Evolutionary conservation across 169 alveolate genomes (phyloP).

Genomic region (Toxoplasma gondii): DNA sequence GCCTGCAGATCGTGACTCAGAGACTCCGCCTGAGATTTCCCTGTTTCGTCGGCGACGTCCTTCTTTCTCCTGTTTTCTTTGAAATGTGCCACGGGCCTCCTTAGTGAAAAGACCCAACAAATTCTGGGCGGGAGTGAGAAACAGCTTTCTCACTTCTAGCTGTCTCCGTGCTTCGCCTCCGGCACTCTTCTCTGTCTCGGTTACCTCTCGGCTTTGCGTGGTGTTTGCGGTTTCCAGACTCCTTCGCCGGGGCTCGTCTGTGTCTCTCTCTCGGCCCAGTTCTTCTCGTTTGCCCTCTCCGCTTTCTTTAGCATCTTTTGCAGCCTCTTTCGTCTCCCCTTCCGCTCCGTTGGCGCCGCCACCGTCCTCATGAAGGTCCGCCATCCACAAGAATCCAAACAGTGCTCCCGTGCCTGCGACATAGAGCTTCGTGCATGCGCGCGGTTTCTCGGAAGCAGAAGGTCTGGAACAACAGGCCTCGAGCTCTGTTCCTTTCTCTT

Average conservation of each 20-base stretch:
- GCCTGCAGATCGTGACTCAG: too few relatives aligned
- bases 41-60: neutral
- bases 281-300: too few relatives aligned
- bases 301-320: too few relatives aligned
- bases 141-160: neutral
- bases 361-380: too few relatives aligned
- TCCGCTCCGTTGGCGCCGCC: too few relatives aligned
- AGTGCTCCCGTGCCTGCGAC: slow-evolving; percentile 1
- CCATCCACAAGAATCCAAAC: neutral
- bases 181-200: neutral
- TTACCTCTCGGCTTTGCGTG: neutral
- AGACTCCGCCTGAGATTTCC: neutral
- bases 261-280: too few relatives aligned
- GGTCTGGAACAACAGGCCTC: too few relatives aligned
- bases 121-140: neutral
- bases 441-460: too few relatives aligned
- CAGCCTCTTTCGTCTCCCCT: too few relatives aligned
- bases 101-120: neutral
- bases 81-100: neutral
- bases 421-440: neutral
- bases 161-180: neutral
- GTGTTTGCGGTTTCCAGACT: neutral
- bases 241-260: too few relatives aligned
- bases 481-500: too few relatives aligned
- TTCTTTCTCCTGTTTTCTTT: neutral